Evolutionary conservation across 2,329 filamentous ascomycete genomes (phyloP), one percentile per base, ranked within the genome.

Genomic region (Aureobasidium sp.): DNA sequence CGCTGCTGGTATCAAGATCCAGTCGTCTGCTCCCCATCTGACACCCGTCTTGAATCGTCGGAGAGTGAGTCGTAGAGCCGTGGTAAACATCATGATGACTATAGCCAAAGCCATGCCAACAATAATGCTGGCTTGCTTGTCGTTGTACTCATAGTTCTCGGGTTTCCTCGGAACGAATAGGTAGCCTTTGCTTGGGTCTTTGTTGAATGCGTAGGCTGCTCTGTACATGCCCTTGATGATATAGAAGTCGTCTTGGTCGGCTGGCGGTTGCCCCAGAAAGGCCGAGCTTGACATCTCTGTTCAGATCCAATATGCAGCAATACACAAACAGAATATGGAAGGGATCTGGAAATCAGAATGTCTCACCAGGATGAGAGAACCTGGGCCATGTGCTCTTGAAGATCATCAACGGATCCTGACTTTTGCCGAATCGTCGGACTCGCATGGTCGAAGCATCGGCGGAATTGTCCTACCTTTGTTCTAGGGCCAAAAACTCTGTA

Each of bases 161-260:
- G 56, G 56, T 39, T 22, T 59, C 8, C 22, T 48, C 29, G 56
- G 56, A n/a, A 59, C 45, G 9, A 59, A 49, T 3, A 48, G 14
- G 44, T 59, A 59, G 12, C 56, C 56, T 31, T 59, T 41, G 45
- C 56, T 59, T 11, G 56, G 42, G 14, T 59, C 56, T 39, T 47
- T 49, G 45, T 47, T 37, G 36, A 49, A 59, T 2, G 42, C 27
- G 34, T 59, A 59, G 15, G 56, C 56, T 15, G 56, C 44, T 49
- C 56, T 47, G 11, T 59, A 59, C 56, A 59, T 59, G 29, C 56
- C 56, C 56, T 49, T 48, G 34, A 59, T 49, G 17, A 49, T 59
- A 22, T 34, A 59, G 20, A 45, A 48, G 36, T 59, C 56, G 17
- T 59, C 41, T 14, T 57, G 42, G 22, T 7, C 49, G 15, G 29